Conservation (phyloP, 805 yeast species). For the Starmera dryadoides region DNA sequence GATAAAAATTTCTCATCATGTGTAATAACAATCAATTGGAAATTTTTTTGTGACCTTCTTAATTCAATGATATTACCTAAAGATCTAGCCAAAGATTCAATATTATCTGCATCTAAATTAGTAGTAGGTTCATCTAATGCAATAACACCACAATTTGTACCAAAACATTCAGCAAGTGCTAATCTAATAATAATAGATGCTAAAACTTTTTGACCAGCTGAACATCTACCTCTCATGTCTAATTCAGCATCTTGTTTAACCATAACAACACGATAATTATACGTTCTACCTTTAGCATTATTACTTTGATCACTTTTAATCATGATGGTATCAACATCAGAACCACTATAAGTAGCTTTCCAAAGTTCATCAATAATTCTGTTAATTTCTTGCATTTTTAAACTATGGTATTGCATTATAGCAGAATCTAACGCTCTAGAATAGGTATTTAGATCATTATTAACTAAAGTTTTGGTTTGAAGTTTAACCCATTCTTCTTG, state of each 20-base stretch:
- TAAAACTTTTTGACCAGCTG: slow-evolving; percentile 95
- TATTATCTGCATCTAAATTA: slow-evolving; percentile 82
- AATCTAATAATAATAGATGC: slow-evolving; percentile 88
- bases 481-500: slow-evolving; percentile 66
- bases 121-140: slow-evolving; percentile 98
- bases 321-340: slow-evolving; percentile 88
- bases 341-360: slow-evolving; percentile 90
- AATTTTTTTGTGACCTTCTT: slow-evolving; percentile 74
- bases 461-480: slow-evolving; percentile 67
- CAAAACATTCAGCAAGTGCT: slow-evolving; percentile 94
- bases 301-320: slow-evolving; percentile 69
- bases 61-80: slow-evolving; percentile 66
- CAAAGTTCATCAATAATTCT: slow-evolving; percentile 83
- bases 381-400: slow-evolving; percentile 91
- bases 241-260: slow-evolving; percentile 83
- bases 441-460: slow-evolving; percentile 76
- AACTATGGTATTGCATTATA: slow-evolving; percentile 84
- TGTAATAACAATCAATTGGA: slow-evolving; percentile 91
- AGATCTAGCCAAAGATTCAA: slow-evolving; percentile 80
- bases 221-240: slow-evolving; percentile 97
- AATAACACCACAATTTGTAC: slow-evolving; percentile 89
- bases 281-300: slow-evolving; percentile 43
- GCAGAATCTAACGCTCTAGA: slow-evolving; percentile 86
- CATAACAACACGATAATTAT: slow-evolving; percentile 94
- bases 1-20: slow-evolving; percentile 90